phyloP scores from a whole-genome alignment of 495 filamentous ascomycete species.

The Daldinia grandis region DNA sequence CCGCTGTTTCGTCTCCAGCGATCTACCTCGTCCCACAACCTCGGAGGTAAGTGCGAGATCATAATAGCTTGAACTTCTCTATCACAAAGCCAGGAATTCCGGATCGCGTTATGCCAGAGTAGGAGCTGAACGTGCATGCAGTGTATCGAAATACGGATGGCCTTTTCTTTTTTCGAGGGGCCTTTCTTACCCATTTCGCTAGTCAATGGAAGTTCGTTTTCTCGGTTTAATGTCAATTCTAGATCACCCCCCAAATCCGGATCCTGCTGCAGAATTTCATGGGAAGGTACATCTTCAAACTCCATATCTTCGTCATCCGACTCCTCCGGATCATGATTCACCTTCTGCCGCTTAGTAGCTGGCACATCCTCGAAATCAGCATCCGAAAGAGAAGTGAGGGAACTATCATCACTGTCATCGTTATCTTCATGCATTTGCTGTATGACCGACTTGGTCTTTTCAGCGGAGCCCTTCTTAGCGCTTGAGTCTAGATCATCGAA shows the following conservation, averaged over 20 bases:
- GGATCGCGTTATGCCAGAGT: slow-evolving; percentile 85
- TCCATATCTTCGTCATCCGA: slow-evolving; percentile 74
- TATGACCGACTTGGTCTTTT: slow-evolving; percentile 58
- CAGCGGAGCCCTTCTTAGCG: slow-evolving; percentile 57
- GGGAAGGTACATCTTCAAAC: slow-evolving; percentile 83
- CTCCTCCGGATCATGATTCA: slow-evolving; percentile 26
- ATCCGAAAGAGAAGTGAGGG: slow-evolving; percentile 71
- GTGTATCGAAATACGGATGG: slow-evolving; percentile 79
- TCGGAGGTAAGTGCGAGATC: slow-evolving; percentile 71
- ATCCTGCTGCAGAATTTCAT: slow-evolving; percentile 43
- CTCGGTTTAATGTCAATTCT: slow-evolving; percentile 75
- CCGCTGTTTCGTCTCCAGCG: slow-evolving; percentile 76
- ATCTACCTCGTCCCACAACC: slow-evolving; percentile 74
- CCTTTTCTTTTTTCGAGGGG: slow-evolving; percentile 81
- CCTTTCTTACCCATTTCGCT: slow-evolving; percentile 81
- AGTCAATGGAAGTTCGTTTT: slow-evolving; percentile 61
- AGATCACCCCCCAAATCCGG: slow-evolving; percentile 64
- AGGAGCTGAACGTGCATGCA: slow-evolving; percentile 89
- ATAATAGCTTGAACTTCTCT: slow-evolving; percentile 78
- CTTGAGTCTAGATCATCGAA: slow-evolving; percentile 74
- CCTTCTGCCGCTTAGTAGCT: slow-evolving; percentile 44
- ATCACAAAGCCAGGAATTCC: slow-evolving; percentile 89
- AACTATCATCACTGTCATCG: slow-evolving; percentile 56
- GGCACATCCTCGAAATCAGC: slow-evolving; percentile 73
- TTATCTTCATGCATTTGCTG: slow-evolving; percentile 62